Percentiles rank a stretch among this genome's conserved stretches.
Evolutionary conservation across 345 rosid genomes (phyloP).

Genomic region (Crucihimalaya himalaica): DNA sequence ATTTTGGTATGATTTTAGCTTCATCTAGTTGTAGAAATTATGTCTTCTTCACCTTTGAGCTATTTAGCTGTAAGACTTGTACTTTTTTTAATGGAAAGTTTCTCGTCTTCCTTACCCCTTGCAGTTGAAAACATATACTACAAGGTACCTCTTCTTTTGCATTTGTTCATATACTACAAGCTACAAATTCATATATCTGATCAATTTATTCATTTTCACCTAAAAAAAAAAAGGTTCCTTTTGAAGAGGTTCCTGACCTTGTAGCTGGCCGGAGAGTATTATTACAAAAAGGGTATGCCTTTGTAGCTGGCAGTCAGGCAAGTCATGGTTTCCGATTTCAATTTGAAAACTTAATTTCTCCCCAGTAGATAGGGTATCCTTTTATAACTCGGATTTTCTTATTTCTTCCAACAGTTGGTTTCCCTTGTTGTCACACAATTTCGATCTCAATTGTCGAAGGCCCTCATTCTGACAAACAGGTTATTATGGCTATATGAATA

Average conservation of each 20-base stretch:
- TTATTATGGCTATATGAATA: conserved; percentile 32
- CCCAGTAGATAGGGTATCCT: not conserved
- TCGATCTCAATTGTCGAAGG: conserved; percentile 77
- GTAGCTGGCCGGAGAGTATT: conserved; percentile 78
- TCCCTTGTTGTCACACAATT: conserved; percentile 83
- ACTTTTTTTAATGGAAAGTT: conserved; percentile 19
- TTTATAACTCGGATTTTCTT: conserved; percentile 2
- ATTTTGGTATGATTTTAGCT: not conserved
- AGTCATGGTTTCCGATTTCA: conserved; percentile 13
- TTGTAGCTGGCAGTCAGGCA: conserved; percentile 87
- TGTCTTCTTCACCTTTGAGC: not conserved
- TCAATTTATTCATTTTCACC: not conserved
- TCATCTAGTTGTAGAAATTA: not conserved
- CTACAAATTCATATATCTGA: not conserved
- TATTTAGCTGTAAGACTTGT: conserved; percentile 19
- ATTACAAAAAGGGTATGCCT: conserved; percentile 72
- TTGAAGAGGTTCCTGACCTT: conserved; percentile 97
- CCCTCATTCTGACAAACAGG: conserved; percentile 88
- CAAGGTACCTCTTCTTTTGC: conserved; percentile 56
- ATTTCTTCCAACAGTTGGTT: conserved; percentile 56
- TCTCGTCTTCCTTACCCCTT: conserved; percentile 30
- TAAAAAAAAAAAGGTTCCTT: conserved; percentile 69
- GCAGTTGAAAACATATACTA: conserved; percentile 72
- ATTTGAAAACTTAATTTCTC: conserved; percentile 20
- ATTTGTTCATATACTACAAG: conserved; percentile 6